These are phyloP conservation scores for Marasmius oreades DNA, from an alignment of 1,284 basidiomycete species.

Conservation along the genomic window DNA sequence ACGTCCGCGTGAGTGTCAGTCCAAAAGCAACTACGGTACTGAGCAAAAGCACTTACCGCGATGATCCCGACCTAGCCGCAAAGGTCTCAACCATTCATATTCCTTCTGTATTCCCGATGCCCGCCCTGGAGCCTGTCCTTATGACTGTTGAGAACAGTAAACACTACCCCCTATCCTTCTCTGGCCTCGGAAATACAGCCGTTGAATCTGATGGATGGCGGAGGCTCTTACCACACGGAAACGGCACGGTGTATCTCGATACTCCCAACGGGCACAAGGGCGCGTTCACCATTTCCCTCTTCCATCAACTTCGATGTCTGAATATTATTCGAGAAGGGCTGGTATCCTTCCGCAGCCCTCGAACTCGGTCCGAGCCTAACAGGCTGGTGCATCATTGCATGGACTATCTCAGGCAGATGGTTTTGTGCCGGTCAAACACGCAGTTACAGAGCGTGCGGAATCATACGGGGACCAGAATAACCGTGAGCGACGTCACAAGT, in stretches of 20 bases:
- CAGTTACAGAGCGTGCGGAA: constrained; percentile 6
- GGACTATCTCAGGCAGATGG: constrained; percentile 9
- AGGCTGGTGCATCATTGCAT: constrained; percentile 4
- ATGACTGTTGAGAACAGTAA: constrained; percentile 5
- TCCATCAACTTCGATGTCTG: constrained; percentile 9
- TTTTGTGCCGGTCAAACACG: constrained; percentile 4
- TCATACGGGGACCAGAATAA: constrained; percentile 10
- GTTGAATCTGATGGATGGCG: constrained; percentile 5
- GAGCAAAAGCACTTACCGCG: background rate
- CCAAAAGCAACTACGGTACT: background rate
- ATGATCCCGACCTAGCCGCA: background rate
- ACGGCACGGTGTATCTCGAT: constrained; percentile 1
- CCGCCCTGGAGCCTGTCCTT: background rate
- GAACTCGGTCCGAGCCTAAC: background rate
- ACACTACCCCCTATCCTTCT: background rate
- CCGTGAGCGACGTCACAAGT: constrained; percentile 17
- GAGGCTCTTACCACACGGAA: constrained; percentile 1
- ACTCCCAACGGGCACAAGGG: background rate
- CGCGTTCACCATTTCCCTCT: constrained; percentile 6
- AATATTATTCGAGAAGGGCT: constrained; percentile 4
- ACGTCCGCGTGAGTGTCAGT: background rate
- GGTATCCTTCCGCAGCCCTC: background rate
- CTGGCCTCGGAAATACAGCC: background rate
- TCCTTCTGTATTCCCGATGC: background rate
- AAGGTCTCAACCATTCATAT: background rate